Base-by-base conservation (phyloP, 2,329 filamentous ascomycete genomes). In the Ciborinia camelliae region DNA sequence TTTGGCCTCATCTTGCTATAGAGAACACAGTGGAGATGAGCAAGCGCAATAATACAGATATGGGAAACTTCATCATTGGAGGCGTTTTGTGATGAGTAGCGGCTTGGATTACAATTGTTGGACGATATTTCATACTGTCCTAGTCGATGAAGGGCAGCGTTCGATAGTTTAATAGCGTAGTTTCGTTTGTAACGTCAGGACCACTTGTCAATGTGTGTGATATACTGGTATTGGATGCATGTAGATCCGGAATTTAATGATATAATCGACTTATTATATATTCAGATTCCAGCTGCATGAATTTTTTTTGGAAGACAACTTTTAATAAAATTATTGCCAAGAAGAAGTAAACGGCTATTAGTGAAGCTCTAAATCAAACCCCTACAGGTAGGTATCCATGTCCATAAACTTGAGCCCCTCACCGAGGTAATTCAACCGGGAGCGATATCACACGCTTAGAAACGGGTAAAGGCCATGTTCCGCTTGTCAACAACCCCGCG, bases 121-220 rank as follows among this genome's bases (percentile, higher is more conserved):
- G 55, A 47, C 26, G 55, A 4, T 47, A 47, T 48, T 48, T 48
- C 23, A 28, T 58, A 47, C 55, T 58, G 32, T 58, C 30, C 41
- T 26, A 58, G 14, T 47, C 41, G 55, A 15, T 15, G 15, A 32
- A 12, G 30, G 55, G n/a, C 8, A 35, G 23, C 35, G 41, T 35
- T 58, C 41, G 28, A 58, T 47, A 59, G 35, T 59, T 37, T 59
- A 41, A 26, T 47, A 18, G 55, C 37, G 55, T 48, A 26, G 41
- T 59, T 59, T 59, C 20, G n/a, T 47, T 48, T 47, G 41, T 59
- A 59, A 30, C 55, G 47, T 32, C 28, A 47, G 41, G 55, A 32
- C 10, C 55, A 59, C 55, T 59, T 59, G 30, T 59, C 55, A 59
- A 48, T 59, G 41, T 59, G 20, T 55, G 37, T 47, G 41, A 59